phyloP scores from a whole-genome alignment of 768 basidiomycete species.

The Naganishia kalamii region DNA sequence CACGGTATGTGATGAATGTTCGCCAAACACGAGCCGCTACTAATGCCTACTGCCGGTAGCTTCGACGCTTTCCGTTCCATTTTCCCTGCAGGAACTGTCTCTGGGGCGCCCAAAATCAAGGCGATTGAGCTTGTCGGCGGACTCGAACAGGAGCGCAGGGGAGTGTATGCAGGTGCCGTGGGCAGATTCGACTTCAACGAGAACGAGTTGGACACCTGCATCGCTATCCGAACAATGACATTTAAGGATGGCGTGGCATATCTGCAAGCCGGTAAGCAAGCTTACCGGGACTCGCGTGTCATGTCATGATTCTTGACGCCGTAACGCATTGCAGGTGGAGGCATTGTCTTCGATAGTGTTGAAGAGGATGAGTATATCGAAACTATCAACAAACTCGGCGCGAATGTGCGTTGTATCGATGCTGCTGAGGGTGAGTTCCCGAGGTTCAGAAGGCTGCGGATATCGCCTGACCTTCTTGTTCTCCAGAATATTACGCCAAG shows the following conservation, averaged over 20 bases:
- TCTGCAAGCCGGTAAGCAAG: slow-evolving; percentile 61
- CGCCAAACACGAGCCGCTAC: not conserved
- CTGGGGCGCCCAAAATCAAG: slow-evolving; percentile 97
- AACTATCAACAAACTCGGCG: slow-evolving; percentile 87
- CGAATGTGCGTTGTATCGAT: slow-evolving; percentile 77
- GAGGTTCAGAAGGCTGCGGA: too few species aligned
- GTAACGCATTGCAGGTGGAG: slow-evolving; percentile 59
- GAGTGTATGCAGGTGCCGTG: slow-evolving; percentile 93
- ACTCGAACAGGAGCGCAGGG: slow-evolving; percentile 79
- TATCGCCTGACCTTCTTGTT: not conserved
- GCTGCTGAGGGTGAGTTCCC: slow-evolving; percentile 58
- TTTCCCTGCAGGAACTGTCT: slow-evolving; percentile 97
- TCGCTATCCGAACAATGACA: slow-evolving; percentile 95
- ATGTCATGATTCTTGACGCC: not conserved
- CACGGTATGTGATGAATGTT: slow-evolving; percentile 56
- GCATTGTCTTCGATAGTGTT: slow-evolving; percentile 92
- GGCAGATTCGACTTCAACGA: slow-evolving; percentile 86
- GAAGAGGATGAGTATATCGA: slow-evolving; percentile 97
- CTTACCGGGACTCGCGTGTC: not conserved
- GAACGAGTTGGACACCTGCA: slow-evolving; percentile 96
- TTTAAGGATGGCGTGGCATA: slow-evolving; percentile 85
- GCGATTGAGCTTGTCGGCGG: slow-evolving; percentile 87
- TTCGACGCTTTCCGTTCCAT: slow-evolving; percentile 99
- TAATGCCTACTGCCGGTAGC: slow-evolving; percentile 48
- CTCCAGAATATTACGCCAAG: slow-evolving; percentile 4